Percentiles rank a stretch among this genome's conserved stretches.
Evolutionary conservation across 208 protist species (phyloP).

Genomic region (Acanthamoeba castellanii): DNA sequence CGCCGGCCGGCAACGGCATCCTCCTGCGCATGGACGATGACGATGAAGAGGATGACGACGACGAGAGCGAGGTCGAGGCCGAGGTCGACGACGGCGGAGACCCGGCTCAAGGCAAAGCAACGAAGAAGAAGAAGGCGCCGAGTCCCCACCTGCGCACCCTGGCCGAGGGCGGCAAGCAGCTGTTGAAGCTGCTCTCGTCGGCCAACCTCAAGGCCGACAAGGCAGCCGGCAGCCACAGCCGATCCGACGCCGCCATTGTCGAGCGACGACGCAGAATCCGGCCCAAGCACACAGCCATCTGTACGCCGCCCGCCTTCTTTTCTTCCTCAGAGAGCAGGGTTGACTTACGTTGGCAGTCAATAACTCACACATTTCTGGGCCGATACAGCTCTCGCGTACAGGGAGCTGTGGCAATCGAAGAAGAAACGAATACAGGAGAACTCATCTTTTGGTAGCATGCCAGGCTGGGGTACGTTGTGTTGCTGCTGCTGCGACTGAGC

Average conservation of each 20-base stretch:
- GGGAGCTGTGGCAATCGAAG: slow-evolving; percentile 69
- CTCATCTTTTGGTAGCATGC: slow-evolving; percentile 45
- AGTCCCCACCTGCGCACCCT: slow-evolving; percentile 47
- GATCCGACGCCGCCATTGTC: neutral
- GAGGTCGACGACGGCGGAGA: neutral
- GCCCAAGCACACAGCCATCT: slow-evolving; percentile 65
- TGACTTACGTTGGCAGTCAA: too few relatives aligned
- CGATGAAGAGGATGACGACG: slow-evolving; percentile 2
- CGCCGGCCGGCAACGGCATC: neutral
- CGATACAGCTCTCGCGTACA: slow-evolving; percentile 40
- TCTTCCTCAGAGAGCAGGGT: neutral
- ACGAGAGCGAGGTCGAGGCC: neutral
- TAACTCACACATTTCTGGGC: neutral
- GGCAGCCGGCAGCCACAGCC: neutral
- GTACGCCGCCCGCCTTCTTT: neutral
- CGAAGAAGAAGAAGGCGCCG: neutral
- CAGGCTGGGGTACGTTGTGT: slow-evolving; percentile 54
- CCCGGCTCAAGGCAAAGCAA: neutral
- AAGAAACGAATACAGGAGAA: slow-evolving; percentile 67
- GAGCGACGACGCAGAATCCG: neutral
- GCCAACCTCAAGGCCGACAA: neutral
- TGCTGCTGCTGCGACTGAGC: neutral
- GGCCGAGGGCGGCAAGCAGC: slow-evolving; percentile 28
- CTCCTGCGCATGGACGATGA: slow-evolving; percentile 16
- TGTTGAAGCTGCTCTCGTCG: slow-evolving; percentile 35